Percentiles rank a stretch among this genome's conserved stretches.
Evolutionary conservation across 148 eudicot genomes (phyloP).

Genomic region (Camellia lanceoleosa): DNA sequence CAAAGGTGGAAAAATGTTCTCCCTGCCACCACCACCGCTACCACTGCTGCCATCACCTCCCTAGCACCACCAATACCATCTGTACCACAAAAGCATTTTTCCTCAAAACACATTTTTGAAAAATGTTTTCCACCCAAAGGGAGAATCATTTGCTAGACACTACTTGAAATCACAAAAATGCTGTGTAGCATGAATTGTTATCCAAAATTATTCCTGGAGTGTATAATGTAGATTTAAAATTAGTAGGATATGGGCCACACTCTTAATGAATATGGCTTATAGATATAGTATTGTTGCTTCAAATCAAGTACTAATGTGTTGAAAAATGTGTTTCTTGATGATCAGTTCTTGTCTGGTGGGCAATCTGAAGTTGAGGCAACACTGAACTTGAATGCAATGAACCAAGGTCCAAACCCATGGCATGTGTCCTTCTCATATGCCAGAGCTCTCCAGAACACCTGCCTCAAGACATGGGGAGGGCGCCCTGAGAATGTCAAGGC

Average conservation of each 20-base stretch:
- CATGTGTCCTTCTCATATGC: slow-evolving; percentile 93
- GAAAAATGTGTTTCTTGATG: slow-evolving; percentile 1
- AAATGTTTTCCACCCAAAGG: no score
- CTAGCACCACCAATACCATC: no score
- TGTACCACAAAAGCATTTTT: no score
- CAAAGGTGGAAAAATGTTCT: no score
- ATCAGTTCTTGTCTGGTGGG: slow-evolving; percentile 91
- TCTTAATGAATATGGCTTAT: no score
- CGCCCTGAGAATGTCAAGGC: slow-evolving; percentile 70
- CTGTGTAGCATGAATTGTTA: no score
- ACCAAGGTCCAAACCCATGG: slow-evolving; percentile 88
- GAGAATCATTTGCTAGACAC: background rate
- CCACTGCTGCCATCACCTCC: no score
- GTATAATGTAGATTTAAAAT: no score
- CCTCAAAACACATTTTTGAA: no score
- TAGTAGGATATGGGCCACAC: no score
- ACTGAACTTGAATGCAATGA: slow-evolving; percentile 84
- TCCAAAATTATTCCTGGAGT: no score
- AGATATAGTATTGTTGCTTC: background rate
- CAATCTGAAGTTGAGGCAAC: slow-evolving; percentile 97
- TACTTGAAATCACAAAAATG: background rate
- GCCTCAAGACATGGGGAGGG: slow-evolving; percentile 94
- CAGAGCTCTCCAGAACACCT: slow-evolving; percentile 90
- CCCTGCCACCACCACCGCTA: no score
- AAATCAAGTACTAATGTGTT: background rate